These are phyloP conservation scores for Boletus fagicola DNA, from an alignment of 768 basidiomycete species.

Conservation along the genomic window DNA sequence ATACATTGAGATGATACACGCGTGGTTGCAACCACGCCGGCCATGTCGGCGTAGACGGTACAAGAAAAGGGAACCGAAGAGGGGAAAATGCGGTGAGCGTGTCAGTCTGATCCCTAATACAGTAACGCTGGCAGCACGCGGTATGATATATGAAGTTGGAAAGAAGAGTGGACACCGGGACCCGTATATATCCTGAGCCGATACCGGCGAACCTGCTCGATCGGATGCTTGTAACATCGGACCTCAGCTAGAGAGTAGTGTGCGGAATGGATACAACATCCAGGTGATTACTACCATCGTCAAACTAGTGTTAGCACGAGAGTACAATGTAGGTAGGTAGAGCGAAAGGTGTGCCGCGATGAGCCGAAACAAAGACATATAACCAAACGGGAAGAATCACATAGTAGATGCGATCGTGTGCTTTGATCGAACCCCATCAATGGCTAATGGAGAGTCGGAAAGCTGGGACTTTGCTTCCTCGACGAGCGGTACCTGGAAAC, in stretches of 20 bases:
- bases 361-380: background rate
- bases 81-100: background rate
- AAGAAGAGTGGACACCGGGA: background rate
- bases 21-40: background rate
- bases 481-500: conserved; percentile 19
- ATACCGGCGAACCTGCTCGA: background rate
- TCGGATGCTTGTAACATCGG: background rate
- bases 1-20: background rate
- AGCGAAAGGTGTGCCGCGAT: background rate
- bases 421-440: conserved; percentile 7
- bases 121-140: background rate
- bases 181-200: background rate
- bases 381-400: background rate
- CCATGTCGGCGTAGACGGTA: background rate
- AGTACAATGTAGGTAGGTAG: conserved; percentile 4
- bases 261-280: background rate
- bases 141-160: background rate
- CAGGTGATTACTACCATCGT: background rate
- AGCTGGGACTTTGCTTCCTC: conserved; percentile 1
- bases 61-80: background rate
- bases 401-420: background rate
- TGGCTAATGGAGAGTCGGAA: background rate
- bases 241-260: background rate
- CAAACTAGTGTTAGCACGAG: background rate
- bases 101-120: background rate